Evolutionary conservation across 805 yeast genomes (phyloP).

Genomic region (Candida piceae): DNA sequence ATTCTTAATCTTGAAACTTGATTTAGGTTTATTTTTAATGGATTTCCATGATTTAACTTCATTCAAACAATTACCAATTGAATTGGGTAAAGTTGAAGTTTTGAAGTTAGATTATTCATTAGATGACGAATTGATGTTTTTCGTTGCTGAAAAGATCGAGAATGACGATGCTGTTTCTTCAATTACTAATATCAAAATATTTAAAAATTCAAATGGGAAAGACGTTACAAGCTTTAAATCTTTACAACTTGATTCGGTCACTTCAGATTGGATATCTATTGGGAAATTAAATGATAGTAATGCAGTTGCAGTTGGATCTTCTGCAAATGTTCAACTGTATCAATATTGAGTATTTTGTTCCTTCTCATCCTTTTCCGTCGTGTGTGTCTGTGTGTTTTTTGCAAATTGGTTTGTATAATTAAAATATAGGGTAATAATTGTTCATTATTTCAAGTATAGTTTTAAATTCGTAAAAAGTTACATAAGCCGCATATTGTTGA

Average conservation of each 20-base stretch:
- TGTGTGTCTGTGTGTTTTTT: too few relatives aligned
- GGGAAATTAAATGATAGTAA: slow-evolving; percentile 15
- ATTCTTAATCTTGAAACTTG: slow-evolving; percentile 15
- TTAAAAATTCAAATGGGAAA: too few relatives aligned
- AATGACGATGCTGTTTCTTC: not conserved
- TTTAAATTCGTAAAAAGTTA: too few relatives aligned
- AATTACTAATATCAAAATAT: too few relatives aligned
- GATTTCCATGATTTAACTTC: slow-evolving; percentile 15
- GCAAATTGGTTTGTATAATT: too few relatives aligned
- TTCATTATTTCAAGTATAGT: too few relatives aligned
- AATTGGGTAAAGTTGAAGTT: not conserved
- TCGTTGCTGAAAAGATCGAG: slow-evolving; percentile 3
- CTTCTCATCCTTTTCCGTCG: too few relatives aligned
- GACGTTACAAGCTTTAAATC: slow-evolving; percentile 13
- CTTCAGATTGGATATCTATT: slow-evolving; percentile 13
- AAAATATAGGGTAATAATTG: too few relatives aligned
- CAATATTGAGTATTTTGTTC: too few relatives aligned
- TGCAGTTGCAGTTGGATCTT: slow-evolving; percentile 12
- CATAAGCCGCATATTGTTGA: too few relatives aligned
- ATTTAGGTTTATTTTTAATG: slow-evolving; percentile 16
- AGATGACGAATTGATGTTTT: slow-evolving; percentile 20
- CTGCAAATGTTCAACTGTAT: slow-evolving; percentile 14
- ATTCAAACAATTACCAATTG: slow-evolving; percentile 17
- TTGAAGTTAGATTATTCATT: slow-evolving; percentile 10
- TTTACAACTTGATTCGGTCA: slow-evolving; percentile 2